Conservation (phyloP, 352 stramenopile genomes). For the Phytophthora pluvialis region DNA sequence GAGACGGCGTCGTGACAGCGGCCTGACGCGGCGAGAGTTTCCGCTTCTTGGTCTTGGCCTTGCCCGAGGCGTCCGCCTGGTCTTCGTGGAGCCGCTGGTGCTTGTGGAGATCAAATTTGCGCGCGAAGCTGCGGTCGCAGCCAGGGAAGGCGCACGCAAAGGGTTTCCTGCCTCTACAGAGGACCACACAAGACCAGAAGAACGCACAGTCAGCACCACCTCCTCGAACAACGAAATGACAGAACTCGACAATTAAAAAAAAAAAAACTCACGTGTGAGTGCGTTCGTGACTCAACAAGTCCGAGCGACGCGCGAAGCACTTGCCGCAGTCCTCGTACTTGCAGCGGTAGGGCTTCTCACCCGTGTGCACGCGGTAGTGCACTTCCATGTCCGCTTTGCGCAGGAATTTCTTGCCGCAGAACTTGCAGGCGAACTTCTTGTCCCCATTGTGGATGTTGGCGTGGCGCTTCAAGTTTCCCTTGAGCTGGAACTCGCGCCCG, state of each 20-base stretch:
- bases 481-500: constrained; percentile 63
- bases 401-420: constrained; percentile 67
- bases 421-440: constrained; percentile 66
- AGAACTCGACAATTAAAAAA: neutral
- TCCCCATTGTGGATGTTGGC: constrained; percentile 64
- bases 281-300: constrained; percentile 78
- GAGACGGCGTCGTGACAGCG: neutral
- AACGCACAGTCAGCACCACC: constrained; percentile 14
- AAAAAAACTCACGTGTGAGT: constrained; percentile 58
- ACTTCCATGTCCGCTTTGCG: constrained; percentile 82
- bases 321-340: constrained; percentile 61
- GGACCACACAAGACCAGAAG: neutral
- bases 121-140: constrained; percentile 58
- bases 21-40: constrained; percentile 31
- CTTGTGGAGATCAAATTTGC: constrained; percentile 79
- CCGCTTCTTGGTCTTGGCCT: constrained; percentile 42
- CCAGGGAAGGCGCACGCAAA: constrained; percentile 60
- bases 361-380: constrained; percentile 76
- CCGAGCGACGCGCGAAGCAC: constrained; percentile 71
- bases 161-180: constrained; percentile 61
- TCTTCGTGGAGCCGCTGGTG: constrained; percentile 65
- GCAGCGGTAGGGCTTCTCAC: constrained; percentile 79
- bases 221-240: no score
- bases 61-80: constrained; percentile 17
- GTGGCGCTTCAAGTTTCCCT: constrained; percentile 71